Evolutionary conservation across 768 basidiomycete species (phyloP).

Genomic region (Coprinopsis cinerea): DNA sequence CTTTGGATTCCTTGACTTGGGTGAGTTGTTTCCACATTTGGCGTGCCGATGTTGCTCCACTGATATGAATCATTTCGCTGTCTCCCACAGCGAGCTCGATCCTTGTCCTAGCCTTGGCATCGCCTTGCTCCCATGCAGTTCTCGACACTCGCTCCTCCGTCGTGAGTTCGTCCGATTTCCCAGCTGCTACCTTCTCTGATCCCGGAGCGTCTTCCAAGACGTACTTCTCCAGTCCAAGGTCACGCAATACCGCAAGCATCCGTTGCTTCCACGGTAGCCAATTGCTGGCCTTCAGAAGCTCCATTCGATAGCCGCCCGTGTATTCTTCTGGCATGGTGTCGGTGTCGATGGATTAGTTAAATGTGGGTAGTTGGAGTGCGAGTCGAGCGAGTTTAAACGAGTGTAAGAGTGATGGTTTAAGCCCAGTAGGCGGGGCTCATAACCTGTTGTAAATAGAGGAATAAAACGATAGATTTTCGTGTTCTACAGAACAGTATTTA

Average conservation of each 20-base stretch:
- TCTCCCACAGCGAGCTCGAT: conserved; percentile 21
- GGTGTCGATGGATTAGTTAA: no score
- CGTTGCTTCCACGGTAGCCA: conserved; percentile 24
- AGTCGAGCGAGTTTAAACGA: not conserved
- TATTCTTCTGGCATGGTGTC: conserved; percentile 14
- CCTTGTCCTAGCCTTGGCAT: conserved; percentile 18
- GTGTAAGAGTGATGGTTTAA: no score
- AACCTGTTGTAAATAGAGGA: no score
- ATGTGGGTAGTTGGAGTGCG: not conserved
- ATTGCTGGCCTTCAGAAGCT: conserved; percentile 21
- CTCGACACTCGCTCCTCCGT: conserved; percentile 9
- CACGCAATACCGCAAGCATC: conserved; percentile 22
- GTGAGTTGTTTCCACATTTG: conserved; percentile 23
- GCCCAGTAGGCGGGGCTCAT: no score
- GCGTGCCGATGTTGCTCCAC: conserved; percentile 17
- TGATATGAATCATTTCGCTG: conserved; percentile 20
- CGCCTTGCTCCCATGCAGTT: conserved; percentile 14
- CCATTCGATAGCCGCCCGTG: conserved; percentile 16
- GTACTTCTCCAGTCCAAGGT: conserved; percentile 22
- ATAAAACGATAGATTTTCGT: no score
- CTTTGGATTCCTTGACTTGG: conserved; percentile 22
- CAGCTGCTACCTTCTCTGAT: conserved; percentile 12
- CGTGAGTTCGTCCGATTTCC: conserved; percentile 7
- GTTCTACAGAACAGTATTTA: no score
- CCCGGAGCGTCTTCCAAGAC: conserved; percentile 17